Evolutionary conservation across 106 monocot genomes (phyloP).

Genomic region (Dendrobium nobile): DNA sequence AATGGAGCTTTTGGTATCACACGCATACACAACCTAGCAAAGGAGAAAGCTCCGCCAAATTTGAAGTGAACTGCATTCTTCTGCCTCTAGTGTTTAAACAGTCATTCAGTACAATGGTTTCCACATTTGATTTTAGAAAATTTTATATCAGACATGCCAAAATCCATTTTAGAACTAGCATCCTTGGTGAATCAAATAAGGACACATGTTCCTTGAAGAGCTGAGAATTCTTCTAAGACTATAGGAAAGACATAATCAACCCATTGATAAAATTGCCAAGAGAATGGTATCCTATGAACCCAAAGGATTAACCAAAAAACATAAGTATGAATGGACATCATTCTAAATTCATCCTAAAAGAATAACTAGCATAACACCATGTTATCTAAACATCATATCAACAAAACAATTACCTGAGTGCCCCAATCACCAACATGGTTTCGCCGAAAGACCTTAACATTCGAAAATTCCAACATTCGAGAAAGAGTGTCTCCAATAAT

Average conservation of each 20-base stretch:
- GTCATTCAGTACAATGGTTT: neutral
- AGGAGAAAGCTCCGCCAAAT: neutral
- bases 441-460: constrained; percentile 83
- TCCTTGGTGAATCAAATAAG: neutral
- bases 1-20: too few relatives aligned
- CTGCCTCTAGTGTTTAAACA: neutral
- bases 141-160: neutral
- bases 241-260: neutral
- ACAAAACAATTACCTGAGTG: constrained; percentile 64
- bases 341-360: neutral
- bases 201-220: too few relatives aligned
- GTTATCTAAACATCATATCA: neutral
- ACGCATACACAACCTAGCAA: too few relatives aligned
- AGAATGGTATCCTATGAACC: neutral
- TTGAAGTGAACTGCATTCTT: neutral
- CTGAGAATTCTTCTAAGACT: neutral
- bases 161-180: neutral
- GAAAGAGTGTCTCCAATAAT: constrained; percentile 92
- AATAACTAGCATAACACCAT: neutral
- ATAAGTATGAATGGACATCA: neutral
- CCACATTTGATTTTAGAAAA: neutral
- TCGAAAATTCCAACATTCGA: constrained; percentile 94
- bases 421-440: constrained; percentile 99
- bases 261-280: neutral
- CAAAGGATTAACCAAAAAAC: neutral